Evolutionary conservation across 345 rosid genomes (phyloP).

Genomic region (Hibiscus syriacus): DNA sequence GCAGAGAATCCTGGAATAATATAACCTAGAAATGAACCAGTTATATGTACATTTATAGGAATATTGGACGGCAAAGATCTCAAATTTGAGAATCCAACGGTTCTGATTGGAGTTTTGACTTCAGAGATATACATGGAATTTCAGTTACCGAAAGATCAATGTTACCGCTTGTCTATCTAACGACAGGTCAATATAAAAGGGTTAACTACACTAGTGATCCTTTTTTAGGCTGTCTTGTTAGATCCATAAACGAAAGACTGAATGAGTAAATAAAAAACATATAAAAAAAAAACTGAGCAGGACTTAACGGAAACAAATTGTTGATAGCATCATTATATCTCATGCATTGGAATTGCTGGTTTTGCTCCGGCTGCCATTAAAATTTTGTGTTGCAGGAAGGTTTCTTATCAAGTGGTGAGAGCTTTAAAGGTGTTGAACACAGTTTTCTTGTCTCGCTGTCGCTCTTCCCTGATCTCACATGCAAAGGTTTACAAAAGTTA

Average conservation of each 20-base stretch:
- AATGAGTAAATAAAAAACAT: too few species aligned
- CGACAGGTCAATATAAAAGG: conserved; percentile 20
- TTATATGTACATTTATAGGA: neutral
- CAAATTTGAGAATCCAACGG: neutral
- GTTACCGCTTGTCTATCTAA: conserved; percentile 21
- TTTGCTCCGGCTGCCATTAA: neutral
- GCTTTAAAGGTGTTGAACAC: too few species aligned
- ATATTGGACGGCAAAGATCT: neutral
- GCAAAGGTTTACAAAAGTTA: conserved; percentile 1
- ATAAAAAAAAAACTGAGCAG: too few species aligned
- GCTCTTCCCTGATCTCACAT: neutral
- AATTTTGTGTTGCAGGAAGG: conserved; percentile 54
- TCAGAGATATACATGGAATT: neutral
- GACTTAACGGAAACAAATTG: too few species aligned
- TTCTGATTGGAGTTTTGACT: neutral
- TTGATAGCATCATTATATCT: neutral
- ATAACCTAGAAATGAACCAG: neutral
- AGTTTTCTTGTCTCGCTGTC: conserved; percentile 28
- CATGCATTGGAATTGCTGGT: neutral
- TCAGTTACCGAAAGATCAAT: neutral
- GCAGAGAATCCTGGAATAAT: neutral
- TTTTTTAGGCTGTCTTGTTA: too few species aligned
- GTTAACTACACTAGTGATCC: too few species aligned
- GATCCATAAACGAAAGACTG: too few species aligned
- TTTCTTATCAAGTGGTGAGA: conserved; percentile 56